Evolutionary conservation across 1,284 basidiomycete species (phyloP), one percentile per base, ranked within the genome.

Genomic region (Coniferiporia sulphurascens): DNA sequence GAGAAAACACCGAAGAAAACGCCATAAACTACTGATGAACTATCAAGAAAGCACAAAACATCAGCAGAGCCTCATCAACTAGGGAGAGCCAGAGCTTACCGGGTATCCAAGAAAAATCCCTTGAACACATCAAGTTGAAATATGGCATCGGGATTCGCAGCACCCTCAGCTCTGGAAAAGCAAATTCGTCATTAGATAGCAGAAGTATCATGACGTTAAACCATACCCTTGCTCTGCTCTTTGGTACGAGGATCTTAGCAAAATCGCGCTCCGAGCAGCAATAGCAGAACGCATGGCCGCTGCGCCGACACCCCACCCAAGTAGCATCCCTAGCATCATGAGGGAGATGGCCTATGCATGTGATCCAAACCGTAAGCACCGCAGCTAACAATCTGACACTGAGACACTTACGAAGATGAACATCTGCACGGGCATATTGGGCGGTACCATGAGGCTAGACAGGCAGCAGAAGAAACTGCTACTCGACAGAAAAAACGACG

Each of bases 281-380:
- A 84, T 67, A 0, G 80, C 83, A 1, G 86, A 80, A 2, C 82
- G 85, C 86, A 90, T 91, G 0, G 81, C 84, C 1, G 87, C 88
- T 41, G 75, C 78, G 4, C 86, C 86, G 76, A 87, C 82, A 0
- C 83, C 90, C 90, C 91, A 93, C 7, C 90, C 90, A 4, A 89
- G 53, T 1, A 80, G 71, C 71, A 88, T 76, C 0, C 90, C 89
- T 59, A 82, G 19, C 1, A 82, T 67, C 19, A 88, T 65, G 0
- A 80, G 83, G 3, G 74, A 61, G 5, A 81, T 73, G 7, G 73
- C 76, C 72, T 82, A 22, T 21, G 69, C 7, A 56, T 10, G 36
- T 1, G 12, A 27, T 35, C 7, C 21, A 32, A 44, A 19, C 21
- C 13, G 7, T n/a, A 34, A 41, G 38, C 38, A 44, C 17, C 7